Evolutionary conservation across 805 yeast species (phyloP), one percentile per base, ranked within the genome.

Genomic region (Pichia nanzhaoensis): DNA sequence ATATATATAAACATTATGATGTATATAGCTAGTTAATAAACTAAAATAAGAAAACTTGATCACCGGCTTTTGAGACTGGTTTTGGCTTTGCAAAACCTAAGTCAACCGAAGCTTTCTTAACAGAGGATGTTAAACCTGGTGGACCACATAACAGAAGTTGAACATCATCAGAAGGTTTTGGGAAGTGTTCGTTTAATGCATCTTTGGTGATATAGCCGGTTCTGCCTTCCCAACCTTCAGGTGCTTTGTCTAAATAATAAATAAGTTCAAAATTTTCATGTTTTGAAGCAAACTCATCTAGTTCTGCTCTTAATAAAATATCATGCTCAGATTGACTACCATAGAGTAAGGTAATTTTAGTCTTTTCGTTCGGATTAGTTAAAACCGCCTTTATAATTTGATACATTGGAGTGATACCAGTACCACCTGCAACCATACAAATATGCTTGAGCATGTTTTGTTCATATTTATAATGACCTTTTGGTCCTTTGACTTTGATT

Each of bases 371-470:
- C 20, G 95, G 91, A 61, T 90, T 79, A 46, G 71, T 68, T 56
- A 80, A 80, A 53, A 90, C 82, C 13, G 95, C 85, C 55, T 85
- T 84, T 54, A 90, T 79, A 54, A 89, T 82, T 70, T 89, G 96
- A 66, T 80, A 87, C 96, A 89, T 89, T 62, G 96, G 96, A 7
- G 96, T 84, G 58, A 89, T 84, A 63, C 97, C 97, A 33, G 97
- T 87, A 59, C 97, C 98, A 55, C 97, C 97, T 35, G 96, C 95
- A 53, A 91, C 80, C 97, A 90, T 90, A 44, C 84, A 88, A 48
- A 90, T 73, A 49, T 75, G 73, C 47, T 73, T 69, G 46, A 77
- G 80, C 80, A 83, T 80, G 67, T 85, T 86, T 55, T 95, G 88
- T 43, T 78, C 71, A 68, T 90, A 90, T 50, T 80, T 75, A 72